Percentiles rank a stretch among this genome's conserved stretches.
Conservation (phyloP, 768 basidiomycete genomes). For the Termitomyces sp. region DNA sequence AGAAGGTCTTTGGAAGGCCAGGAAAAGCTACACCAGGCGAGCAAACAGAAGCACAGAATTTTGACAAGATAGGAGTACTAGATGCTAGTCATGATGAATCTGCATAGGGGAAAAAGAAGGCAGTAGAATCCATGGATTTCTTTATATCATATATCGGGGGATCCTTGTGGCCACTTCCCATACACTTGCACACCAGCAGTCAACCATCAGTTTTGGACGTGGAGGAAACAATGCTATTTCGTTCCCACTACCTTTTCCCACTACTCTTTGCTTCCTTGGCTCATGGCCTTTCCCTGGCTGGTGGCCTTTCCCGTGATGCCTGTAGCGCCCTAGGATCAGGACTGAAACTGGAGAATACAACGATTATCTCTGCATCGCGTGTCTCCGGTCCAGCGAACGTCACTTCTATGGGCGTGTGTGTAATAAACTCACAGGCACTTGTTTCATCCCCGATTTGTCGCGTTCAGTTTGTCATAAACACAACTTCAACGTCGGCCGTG, state of each 20-base stretch:
- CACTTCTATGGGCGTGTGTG: background rate
- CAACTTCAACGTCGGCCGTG: slow-evolving; percentile 1
- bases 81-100: background rate
- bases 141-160: background rate
- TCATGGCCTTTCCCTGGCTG: background rate
- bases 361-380: slow-evolving; percentile 1
- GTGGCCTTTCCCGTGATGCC: background rate
- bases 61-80: background rate
- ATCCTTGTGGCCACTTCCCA: background rate
- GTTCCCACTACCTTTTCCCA: background rate
- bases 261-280: background rate
- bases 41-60: background rate
- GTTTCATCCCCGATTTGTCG: slow-evolving; percentile 6
- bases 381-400: background rate
- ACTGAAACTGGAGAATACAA: slow-evolving; percentile 5
- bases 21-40: background rate
- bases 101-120: background rate
- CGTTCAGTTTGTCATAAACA: slow-evolving; percentile 6
- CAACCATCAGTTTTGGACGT: background rate
- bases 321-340: background rate
- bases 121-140: background rate
- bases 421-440: background rate
- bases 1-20: background rate
- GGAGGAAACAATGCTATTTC: background rate
- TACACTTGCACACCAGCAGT: background rate